Conservation (phyloP, 768 basidiomycete species). For the Suillus spraguei region DNA sequence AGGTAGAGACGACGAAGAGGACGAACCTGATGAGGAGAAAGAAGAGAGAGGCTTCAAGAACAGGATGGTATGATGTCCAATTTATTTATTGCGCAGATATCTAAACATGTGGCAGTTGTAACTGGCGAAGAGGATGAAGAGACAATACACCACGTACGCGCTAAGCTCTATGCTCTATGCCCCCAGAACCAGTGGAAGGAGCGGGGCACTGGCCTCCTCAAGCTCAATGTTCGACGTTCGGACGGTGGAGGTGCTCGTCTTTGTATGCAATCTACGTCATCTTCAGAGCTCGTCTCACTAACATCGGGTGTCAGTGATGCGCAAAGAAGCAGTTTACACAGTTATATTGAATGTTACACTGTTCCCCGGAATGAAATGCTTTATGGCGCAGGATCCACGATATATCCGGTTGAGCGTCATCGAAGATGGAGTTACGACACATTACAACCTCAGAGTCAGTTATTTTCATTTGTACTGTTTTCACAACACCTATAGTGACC, state of each 20-base stretch:
- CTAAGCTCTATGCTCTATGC: constrained; percentile 69
- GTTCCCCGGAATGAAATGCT: constrained; percentile 78
- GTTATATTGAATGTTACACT: constrained; percentile 74
- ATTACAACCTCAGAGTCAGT: constrained; percentile 77
- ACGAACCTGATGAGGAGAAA: constrained; percentile 48
- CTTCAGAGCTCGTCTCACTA: constrained; percentile 11
- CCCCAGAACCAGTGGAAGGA: constrained; percentile 73
- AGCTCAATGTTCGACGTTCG: constrained; percentile 62
- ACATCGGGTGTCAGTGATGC: constrained; percentile 60
- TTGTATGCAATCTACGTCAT: constrained; percentile 42
- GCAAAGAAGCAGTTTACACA: constrained; percentile 81
- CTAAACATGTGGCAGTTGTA: constrained; percentile 43
- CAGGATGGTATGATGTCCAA: constrained; percentile 58
- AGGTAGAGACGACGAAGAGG: constrained; percentile 59
- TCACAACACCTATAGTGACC: constrained; percentile 11
- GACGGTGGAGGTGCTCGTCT: constrained; percentile 74
- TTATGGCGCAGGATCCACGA: constrained; percentile 73
- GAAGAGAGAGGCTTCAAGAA: constrained; percentile 53
- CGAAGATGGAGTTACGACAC: constrained; percentile 57
- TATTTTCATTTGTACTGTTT: constrained; percentile 9
- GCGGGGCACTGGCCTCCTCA: constrained; percentile 70
- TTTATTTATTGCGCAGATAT: background rate
- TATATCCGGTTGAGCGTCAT: constrained; percentile 79
- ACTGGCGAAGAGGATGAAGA: constrained; percentile 87
- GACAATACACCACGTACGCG: constrained; percentile 74